These are phyloP conservation scores for Tagetes patula DNA, from an alignment of 129 eudicot genomes.

Conservation along the genomic window DNA sequence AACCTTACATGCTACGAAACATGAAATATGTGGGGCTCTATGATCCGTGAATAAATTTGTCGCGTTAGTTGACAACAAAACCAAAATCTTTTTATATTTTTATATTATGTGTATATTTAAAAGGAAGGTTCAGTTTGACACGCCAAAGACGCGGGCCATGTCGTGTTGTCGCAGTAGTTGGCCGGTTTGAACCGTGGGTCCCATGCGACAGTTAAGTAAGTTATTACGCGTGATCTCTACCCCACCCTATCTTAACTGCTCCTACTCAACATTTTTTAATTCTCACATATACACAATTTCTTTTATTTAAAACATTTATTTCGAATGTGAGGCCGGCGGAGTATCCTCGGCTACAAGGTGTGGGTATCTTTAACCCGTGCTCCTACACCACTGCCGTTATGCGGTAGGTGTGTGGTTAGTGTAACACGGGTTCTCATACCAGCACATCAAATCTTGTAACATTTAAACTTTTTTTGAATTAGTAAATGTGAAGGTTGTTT, in stretches of 20 bases:
- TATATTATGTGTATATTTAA: neutral
- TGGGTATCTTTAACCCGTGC: no score
- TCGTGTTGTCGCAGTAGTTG: constrained; percentile 39
- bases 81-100: no score
- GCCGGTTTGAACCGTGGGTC: constrained; percentile 33
- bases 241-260: constrained; percentile 41
- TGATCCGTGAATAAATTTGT: constrained; percentile 31
- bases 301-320: no score
- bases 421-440: no score
- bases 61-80: constrained; percentile 35
- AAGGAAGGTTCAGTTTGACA: constrained; percentile 35
- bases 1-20: constrained; percentile 17
- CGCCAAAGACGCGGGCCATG: constrained; percentile 34
- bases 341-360: no score
- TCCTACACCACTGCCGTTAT: no score
- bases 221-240: constrained; percentile 39
- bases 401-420: no score
- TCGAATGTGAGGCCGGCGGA: no score
- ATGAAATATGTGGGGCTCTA: constrained; percentile 14
- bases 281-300: no score
- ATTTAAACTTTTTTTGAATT: no score
- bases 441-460: no score
- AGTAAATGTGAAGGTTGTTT: no score
- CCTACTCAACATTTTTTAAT: neutral
- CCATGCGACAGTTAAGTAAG: constrained; percentile 47